phyloP scores from a whole-genome alignment of 306 rosid genomes.

The Biancaea sappan region DNA sequence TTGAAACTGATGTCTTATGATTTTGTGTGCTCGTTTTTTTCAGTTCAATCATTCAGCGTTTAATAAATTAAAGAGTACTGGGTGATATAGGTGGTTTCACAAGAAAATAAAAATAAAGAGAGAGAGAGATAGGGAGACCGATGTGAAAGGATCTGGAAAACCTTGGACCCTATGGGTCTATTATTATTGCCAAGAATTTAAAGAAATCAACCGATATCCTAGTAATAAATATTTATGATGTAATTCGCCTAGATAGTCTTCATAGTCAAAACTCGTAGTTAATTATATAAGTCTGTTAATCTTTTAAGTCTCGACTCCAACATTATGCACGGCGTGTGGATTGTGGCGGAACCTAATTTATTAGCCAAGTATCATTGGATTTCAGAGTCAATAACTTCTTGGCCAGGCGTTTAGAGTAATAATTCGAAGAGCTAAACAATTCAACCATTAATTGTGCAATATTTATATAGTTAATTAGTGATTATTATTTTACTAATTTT shows the following conservation, averaged over 20 bases:
- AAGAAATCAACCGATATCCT: no score
- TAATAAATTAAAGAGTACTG: not conserved
- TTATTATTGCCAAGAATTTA: not conserved
- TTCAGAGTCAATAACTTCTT: no score
- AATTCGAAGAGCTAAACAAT: no score
- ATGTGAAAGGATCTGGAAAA: not conserved
- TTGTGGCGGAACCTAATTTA: not conserved
- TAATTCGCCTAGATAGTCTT: no score
- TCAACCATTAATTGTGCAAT: no score
- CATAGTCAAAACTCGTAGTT: no score
- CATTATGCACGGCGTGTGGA: not conserved
- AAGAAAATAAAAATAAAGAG: not conserved
- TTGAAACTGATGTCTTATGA: not conserved
- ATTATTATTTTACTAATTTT: no score
- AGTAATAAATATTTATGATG: no score
- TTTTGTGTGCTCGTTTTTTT: conserved; percentile 17
- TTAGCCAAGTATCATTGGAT: not conserved
- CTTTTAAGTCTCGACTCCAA: not conserved
- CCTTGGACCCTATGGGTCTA: not conserved
- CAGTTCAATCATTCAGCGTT: conserved; percentile 14
- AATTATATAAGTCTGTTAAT: no score
- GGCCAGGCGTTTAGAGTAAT: no score
- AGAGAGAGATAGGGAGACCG: not conserved
- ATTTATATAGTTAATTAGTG: no score
- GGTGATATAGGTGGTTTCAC: not conserved